These are phyloP conservation scores for Aspergillus incahuasiensis DNA, from an alignment of 495 filamentous ascomycete species.

Conservation along the genomic window DNA sequence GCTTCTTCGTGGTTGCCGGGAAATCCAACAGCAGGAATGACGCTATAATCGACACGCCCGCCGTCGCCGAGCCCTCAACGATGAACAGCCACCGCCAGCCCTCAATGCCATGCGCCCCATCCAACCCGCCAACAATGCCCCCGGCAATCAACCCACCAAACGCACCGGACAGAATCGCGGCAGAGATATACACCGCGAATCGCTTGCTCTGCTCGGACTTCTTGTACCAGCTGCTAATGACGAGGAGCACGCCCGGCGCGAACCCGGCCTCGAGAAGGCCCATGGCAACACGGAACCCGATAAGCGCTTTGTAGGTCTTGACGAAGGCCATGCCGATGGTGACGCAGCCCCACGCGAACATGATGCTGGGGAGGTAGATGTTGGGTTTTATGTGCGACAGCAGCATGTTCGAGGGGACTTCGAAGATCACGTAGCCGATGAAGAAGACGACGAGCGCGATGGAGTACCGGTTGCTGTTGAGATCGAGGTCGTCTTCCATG, in stretches of 20 bases:
- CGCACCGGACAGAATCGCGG: constrained; percentile 37
- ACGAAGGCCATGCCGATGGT: constrained; percentile 34
- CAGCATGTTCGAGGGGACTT: constrained; percentile 41
- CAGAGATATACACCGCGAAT: constrained; percentile 36
- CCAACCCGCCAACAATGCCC: constrained; percentile 32
- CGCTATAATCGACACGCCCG: constrained; percentile 18
- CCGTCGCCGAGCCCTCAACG: constrained; percentile 26
- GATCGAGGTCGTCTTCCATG: constrained; percentile 30
- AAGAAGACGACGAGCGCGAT: constrained; percentile 35
- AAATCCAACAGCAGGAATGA: constrained; percentile 30
- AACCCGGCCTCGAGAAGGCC: constrained; percentile 39
- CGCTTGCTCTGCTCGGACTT: constrained; percentile 40
- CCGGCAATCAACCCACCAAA: constrained; percentile 44
- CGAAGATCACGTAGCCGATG: constrained; percentile 41
- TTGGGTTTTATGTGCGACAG: constrained; percentile 29
- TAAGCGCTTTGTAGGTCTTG: constrained; percentile 31
- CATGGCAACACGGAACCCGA: constrained; percentile 31
- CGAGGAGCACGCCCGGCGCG: constrained; percentile 36
- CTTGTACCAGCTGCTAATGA: constrained; percentile 46
- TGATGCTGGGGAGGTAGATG: constrained; percentile 33
- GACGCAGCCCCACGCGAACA: constrained; percentile 33
- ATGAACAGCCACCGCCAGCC: constrained; percentile 46
- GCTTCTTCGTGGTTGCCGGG: constrained; percentile 21
- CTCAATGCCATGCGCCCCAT: constrained; percentile 32
- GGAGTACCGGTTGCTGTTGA: constrained; percentile 23